These are phyloP conservation scores for Westerdykella ornata DNA, from an alignment of 2,329 filamentous ascomycete genomes.

Conservation along the genomic window DNA sequence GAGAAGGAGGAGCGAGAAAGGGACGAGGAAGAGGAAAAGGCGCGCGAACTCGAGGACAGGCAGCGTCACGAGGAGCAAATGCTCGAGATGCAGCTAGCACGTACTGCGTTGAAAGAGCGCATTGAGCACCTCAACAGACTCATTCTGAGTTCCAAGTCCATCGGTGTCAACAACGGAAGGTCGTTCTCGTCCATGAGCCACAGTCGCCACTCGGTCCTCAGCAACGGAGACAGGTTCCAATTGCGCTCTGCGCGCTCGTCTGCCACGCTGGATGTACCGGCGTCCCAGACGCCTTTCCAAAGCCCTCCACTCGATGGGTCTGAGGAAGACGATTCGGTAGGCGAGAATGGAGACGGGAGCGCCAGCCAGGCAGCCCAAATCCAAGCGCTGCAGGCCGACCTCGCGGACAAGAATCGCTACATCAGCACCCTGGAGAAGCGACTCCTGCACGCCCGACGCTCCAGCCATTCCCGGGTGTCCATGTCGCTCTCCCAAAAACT, in stretches of 20 bases:
- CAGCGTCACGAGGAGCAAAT: constrained; percentile 93
- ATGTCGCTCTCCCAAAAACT: constrained; percentile 63
- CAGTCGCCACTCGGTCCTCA: constrained; percentile 36
- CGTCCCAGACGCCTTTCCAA: constrained; percentile 18
- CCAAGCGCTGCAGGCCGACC: constrained; percentile 83
- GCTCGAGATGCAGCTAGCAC: constrained; percentile 94
- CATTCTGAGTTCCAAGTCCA: constrained; percentile 91
- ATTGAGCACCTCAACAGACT: constrained; percentile 95
- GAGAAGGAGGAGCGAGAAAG: constrained; percentile 55
- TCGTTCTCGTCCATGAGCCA: constrained; percentile 39
- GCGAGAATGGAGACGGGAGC: constrained; percentile 79
- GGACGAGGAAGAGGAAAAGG: constrained; percentile 62
- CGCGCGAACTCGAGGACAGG: constrained; percentile 64
- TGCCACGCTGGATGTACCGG: constrained; percentile 38
- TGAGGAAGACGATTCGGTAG: constrained; percentile 50
- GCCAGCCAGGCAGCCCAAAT: constrained; percentile 82
- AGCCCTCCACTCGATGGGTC: constrained; percentile 26
- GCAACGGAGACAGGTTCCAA: constrained; percentile 31
- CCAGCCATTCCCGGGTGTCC: constrained; percentile 82
- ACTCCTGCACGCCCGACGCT: constrained; percentile 78
- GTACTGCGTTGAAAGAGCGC: constrained; percentile 91
- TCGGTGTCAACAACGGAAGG: constrained; percentile 67
- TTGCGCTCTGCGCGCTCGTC: constrained; percentile 47
- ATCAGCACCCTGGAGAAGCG: constrained; percentile 90
- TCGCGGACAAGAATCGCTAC: constrained; percentile 95